Percentiles rank a stretch among this genome's conserved stretches.
Evolutionary conservation across 805 yeast species (phyloP).

Genomic region (Zygoascus biomembranicola): DNA sequence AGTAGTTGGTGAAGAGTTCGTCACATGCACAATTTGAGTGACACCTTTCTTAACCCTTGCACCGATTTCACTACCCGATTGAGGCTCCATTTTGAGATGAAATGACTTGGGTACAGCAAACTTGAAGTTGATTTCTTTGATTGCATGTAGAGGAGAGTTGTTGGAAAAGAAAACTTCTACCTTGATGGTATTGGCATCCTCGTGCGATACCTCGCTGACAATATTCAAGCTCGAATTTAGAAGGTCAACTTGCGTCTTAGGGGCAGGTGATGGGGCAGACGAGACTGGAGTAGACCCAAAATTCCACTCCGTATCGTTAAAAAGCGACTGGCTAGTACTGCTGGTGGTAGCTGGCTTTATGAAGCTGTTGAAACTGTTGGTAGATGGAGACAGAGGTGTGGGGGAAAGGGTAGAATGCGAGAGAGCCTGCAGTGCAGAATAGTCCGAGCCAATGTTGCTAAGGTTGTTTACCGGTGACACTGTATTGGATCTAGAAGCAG

Average conservation of each 20-base stretch:
- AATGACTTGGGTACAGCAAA: constrained; percentile 66
- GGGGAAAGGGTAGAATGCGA: constrained; percentile 3
- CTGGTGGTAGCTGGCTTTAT: neutral
- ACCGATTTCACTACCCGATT: constrained; percentile 46
- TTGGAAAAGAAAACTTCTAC: constrained; percentile 49
- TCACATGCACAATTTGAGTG: constrained; percentile 42
- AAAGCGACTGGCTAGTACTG: neutral
- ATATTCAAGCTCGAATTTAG: constrained; percentile 42
- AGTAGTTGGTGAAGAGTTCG: constrained; percentile 10
- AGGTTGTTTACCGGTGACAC: constrained; percentile 3
- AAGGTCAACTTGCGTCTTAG: constrained; percentile 27
- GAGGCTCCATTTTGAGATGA: constrained; percentile 51
- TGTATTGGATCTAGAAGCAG: neutral
- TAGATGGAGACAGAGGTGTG: constrained; percentile 4
- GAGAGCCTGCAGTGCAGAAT: constrained; percentile 3
- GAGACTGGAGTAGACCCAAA: constrained; percentile 7
- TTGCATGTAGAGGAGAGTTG: constrained; percentile 26
- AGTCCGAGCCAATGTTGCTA: constrained; percentile 3
- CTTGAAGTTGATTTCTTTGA: constrained; percentile 48
- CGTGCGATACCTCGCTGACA: constrained; percentile 36
- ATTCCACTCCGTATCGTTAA: constrained; percentile 6
- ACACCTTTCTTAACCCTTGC: constrained; percentile 43
- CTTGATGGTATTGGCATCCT: constrained; percentile 31
- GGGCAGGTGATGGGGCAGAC: neutral
- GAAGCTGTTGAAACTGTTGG: neutral